Base-by-base conservation (phyloP, 768 basidiomycete genomes). In the Suillus brevipes region DNA sequence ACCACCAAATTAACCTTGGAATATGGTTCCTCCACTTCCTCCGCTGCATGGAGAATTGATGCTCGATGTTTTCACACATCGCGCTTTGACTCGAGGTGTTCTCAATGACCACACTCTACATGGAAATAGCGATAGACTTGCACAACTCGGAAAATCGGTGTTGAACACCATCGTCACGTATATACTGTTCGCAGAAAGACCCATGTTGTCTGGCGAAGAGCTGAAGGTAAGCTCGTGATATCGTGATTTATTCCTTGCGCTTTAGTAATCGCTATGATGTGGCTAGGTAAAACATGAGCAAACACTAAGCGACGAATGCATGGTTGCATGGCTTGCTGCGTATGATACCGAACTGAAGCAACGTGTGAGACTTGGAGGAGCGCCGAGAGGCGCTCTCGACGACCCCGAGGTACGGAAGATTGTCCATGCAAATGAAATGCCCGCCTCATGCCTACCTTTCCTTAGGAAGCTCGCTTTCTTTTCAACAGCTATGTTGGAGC, bases 401-500 rank as follows among this genome's bases (percentile, higher is more conserved):
- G 68, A 75, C 0, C 76, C 82, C 2, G 67, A 76, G 43, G 58
- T 59, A 42, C 12, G 58, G 28, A 20, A 42, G 6, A 59, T 10
- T 6, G 25, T 12, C 16, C 38, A 28, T 40, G 38, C 5, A 28
- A 20, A 13, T 31, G 14, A 20, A 4, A 59, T 59, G 6, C 25
- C 20, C 12, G 3, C 18, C 10, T 2, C 16, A 58, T 58, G 37
- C 18, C 23, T 10, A 20, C 16, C 25, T 28, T 42, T 28, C 18
- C 12, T 42, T 20, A 59, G 58, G 87, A 87, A 74, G 82, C 85
- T 60, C 78, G 79, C 23, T 76, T 74, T 50, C 83, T 87, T 59
- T 89, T 89, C 68, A 70, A 84, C 68, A 83, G 84, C 20, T 90
- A 89, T 67, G 78, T 90, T 20, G 90, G 88, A 20, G 90, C 88